These are phyloP conservation scores for Carex kokanica DNA, from an alignment of 176 grass and related monocot species.

Conservation along the genomic window DNA sequence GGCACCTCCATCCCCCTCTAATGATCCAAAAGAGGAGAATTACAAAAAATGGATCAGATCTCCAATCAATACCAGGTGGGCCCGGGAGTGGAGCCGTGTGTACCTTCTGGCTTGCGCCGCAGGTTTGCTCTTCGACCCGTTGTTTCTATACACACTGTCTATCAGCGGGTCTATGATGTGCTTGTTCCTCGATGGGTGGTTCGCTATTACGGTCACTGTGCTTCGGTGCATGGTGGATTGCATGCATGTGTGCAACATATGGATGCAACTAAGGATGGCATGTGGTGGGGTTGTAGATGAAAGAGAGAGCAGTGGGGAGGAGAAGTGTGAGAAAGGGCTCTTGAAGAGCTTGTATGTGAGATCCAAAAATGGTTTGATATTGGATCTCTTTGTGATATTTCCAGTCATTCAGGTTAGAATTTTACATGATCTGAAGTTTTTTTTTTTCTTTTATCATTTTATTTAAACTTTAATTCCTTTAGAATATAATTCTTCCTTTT, in stretches of 20 bases:
- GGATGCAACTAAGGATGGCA: conserved; percentile 45
- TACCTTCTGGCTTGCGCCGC: conserved; percentile 77
- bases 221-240: conserved; percentile 76
- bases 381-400: conserved; percentile 76
- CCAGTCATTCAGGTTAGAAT: conserved; percentile 72
- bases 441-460: background rate
- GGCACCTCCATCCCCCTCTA: background rate
- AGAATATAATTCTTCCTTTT: background rate
- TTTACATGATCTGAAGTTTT: background rate
- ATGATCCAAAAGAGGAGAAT: background rate
- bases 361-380: conserved; percentile 42
- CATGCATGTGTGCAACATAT: conserved; percentile 70
- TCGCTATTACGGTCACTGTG: conserved; percentile 62
- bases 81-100: conserved; percentile 71
- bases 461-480: background rate
- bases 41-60: conserved; percentile 4
- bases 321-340: conserved; percentile 28
- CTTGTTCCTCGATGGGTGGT: conserved; percentile 93
- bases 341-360: conserved; percentile 30
- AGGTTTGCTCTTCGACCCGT: conserved; percentile 79
- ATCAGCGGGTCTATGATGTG: conserved; percentile 71
- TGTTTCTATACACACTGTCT: conserved; percentile 84
- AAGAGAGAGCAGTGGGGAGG: conserved; percentile 13
- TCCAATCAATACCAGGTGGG: conserved; percentile 31
- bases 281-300: background rate